Evolutionary conservation across 2,329 filamentous ascomycete species (phyloP).

Genomic region (Dryadomyces quercivorus): DNA sequence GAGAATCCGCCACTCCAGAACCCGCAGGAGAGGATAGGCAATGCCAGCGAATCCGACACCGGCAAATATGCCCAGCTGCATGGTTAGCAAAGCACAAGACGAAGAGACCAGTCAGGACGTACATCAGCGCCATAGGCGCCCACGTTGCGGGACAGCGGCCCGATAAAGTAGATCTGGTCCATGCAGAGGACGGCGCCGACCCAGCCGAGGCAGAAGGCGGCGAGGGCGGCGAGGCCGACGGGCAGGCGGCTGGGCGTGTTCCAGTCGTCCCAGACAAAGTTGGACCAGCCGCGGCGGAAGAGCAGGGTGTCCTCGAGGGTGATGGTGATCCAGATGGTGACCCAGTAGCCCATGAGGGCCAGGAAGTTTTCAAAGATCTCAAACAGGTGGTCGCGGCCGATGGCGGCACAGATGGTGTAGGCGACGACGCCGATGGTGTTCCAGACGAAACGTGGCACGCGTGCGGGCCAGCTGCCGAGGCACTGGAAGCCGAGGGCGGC

Average conservation of each 20-base stretch:
- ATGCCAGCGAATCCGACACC: constrained; percentile 14
- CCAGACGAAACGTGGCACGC: constrained; percentile 52
- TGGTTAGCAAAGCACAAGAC: background rate
- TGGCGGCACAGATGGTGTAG: constrained; percentile 52
- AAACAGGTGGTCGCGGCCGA: constrained; percentile 46
- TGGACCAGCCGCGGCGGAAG: constrained; percentile 33
- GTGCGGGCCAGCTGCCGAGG: constrained; percentile 43
- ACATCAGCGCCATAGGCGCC: constrained; percentile 13
- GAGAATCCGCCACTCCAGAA: constrained; percentile 11
- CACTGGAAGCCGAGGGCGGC: constrained; percentile 57
- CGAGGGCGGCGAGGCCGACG: constrained; percentile 46
- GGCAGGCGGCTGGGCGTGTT: constrained; percentile 46
- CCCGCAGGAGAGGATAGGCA: constrained; percentile 14
- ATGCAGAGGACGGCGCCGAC: constrained; percentile 52
- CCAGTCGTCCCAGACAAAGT: constrained; percentile 51
- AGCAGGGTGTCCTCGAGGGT: constrained; percentile 49
- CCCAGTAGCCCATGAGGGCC: constrained; percentile 60
- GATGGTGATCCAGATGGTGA: constrained; percentile 52
- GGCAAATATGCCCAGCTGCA: constrained; percentile 15
- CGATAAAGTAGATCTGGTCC: constrained; percentile 59
- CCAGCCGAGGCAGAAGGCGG: constrained; percentile 53
- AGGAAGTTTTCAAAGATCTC: constrained; percentile 59
- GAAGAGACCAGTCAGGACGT: background rate
- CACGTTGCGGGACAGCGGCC: constrained; percentile 27
- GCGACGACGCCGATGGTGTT: constrained; percentile 49